Conservation (phyloP, 805 yeast species). For the Suhomyces sp. region DNA sequence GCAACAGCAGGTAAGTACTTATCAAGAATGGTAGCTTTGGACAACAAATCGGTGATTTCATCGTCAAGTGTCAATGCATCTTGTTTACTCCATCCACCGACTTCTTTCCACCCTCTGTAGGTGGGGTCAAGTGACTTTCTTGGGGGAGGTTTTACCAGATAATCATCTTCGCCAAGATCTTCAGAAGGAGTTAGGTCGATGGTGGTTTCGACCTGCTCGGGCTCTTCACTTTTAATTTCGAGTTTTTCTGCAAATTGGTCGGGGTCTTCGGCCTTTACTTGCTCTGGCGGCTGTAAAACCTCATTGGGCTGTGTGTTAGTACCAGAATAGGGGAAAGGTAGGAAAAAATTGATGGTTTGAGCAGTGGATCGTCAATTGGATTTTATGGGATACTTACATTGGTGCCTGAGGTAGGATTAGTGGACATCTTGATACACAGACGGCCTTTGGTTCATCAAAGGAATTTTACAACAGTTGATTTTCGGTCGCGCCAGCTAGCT, state of each 20-base stretch:
- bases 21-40: conserved; percentile 72
- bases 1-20: conserved; percentile 67
- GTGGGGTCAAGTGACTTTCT: conserved; percentile 61
- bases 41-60: conserved; percentile 65
- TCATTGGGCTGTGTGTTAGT: conserved; percentile 32
- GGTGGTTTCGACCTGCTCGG: conserved; percentile 1
- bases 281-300: conserved; percentile 33
- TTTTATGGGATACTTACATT: conserved; percentile 5
- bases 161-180: conserved; percentile 32
- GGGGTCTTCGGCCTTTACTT: conserved; percentile 11
- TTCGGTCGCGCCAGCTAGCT: neutral
- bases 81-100: conserved; percentile 77
- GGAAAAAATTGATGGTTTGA: neutral
- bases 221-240: neutral
- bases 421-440: neutral
- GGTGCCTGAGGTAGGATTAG: conserved; percentile 1
- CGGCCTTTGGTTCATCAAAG: neutral
- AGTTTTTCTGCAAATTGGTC: conserved; percentile 3
- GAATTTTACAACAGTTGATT: neutral
- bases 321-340: too few relatives aligned
- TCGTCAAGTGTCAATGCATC: conserved; percentile 67
- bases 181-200: conserved; percentile 33
- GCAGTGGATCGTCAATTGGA: neutral
- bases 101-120: conserved; percentile 91
- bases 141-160: conserved; percentile 37